Base-by-base conservation (phyloP, 1,284 basidiomycete species). In the Phellopilus nigrolimitatus region DNA sequence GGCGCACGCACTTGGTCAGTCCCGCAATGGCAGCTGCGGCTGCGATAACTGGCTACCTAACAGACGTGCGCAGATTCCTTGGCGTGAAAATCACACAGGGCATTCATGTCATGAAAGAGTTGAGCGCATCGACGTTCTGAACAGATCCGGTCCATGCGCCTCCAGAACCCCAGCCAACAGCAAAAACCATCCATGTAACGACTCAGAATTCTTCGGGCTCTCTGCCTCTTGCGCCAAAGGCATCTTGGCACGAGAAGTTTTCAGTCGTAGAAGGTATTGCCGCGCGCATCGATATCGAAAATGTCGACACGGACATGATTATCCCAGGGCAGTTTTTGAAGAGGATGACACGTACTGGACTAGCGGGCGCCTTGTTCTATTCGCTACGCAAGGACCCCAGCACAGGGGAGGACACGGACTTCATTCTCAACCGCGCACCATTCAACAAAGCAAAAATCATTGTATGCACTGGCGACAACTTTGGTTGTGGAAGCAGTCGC, bases 11-110 rank as follows among this genome's bases (percentile, higher is more conserved):
- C 67, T 77, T 97, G 55, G 76, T 95, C 68, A 92, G 88, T 64
- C 94, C 94, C 28, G 95, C 92, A 7, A 97, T 97, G 94, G 94
- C 95, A 7, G 90, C 93, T 4, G 93, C 94, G 0, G 94, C 94
- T 15, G 94, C 95, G 5, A 79, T 97, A 57, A 89, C 85, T 1
- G 94, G 94, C 19, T 84, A 82, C 64, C 75, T 97, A 61, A 88
- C 88, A 30, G 94, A 97, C 64, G 91, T 95, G 37, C 82, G 95
- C 61, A 91, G 88, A 68, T 79, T 88, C 68, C 69, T 90, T 59
- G 79, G 82, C 22, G 66, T 66, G 10, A 70, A 69, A 22, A 17
- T 44, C 17, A 33, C 15, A 12, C 22, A 52, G 31, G 22, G 43
- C 9, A 19, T 40, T n/a, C 44, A 49, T 8, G 49, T 49, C 15